Evolutionary conservation across 306 rosid genomes (phyloP).

Genomic region (Pyrus betulifolia): DNA sequence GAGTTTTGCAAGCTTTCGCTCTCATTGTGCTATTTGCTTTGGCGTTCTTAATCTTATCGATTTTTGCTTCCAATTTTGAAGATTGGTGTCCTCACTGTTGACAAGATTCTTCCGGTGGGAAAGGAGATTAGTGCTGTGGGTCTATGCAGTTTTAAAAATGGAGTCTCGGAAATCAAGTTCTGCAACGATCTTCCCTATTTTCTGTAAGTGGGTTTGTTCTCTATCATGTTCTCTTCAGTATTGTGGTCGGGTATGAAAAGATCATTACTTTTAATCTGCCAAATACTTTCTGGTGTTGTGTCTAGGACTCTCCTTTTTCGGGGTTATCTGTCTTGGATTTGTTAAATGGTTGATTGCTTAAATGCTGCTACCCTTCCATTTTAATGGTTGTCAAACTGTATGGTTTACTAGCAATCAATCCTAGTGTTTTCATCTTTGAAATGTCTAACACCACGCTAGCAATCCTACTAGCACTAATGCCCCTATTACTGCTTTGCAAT

Average conservation of each 20-base stretch:
- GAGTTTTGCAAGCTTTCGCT: slow-evolving; percentile 20
- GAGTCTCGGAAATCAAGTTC: slow-evolving; percentile 64
- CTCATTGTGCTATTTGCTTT: not conserved
- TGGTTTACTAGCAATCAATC: not conserved
- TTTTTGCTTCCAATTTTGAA: slow-evolving; percentile 16
- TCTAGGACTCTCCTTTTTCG: not conserved
- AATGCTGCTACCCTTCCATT: too few species aligned
- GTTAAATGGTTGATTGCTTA: too few species aligned
- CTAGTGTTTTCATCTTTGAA: too few species aligned
- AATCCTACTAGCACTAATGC: too few species aligned
- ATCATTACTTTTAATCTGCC: too few species aligned
- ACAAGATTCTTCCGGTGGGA: slow-evolving; percentile 84
- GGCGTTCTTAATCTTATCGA: not conserved
- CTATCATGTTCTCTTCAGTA: not conserved
- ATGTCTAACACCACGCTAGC: too few species aligned
- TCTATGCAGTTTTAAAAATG: slow-evolving; percentile 50
- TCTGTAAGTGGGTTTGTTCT: slow-evolving; percentile 46
- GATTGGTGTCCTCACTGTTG: slow-evolving; percentile 84
- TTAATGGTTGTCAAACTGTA: not conserved
- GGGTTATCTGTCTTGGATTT: not conserved
- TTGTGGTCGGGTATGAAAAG: too few species aligned
- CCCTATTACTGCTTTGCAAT: too few species aligned
- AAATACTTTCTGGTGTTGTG: not conserved
- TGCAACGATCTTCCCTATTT: slow-evolving; percentile 79
- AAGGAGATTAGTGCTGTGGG: slow-evolving; percentile 79